Conservation (phyloP, 1,139 yeast genomes). For the Scheffersomyces illinoinensis region DNA sequence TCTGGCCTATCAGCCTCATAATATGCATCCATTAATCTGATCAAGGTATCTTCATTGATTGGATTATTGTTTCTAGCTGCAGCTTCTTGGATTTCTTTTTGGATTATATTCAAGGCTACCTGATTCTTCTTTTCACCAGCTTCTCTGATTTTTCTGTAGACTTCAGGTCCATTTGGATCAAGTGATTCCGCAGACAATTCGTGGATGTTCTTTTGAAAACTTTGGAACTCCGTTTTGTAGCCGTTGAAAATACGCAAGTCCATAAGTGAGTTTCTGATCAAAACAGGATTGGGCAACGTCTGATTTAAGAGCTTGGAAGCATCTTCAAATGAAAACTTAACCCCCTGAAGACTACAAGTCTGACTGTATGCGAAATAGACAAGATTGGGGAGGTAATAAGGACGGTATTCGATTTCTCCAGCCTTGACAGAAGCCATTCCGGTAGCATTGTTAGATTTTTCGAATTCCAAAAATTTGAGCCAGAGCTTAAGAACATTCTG, state of each 20-base stretch:
- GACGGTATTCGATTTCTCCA: conserved; percentile 10
- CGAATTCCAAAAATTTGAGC: conserved; percentile 36
- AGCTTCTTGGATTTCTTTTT: conserved; percentile 25
- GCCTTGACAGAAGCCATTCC: conserved; percentile 9
- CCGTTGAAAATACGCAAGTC: conserved; percentile 11
- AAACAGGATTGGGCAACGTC: conserved; percentile 24
- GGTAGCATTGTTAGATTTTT: conserved; percentile 5
- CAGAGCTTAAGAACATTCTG: conserved; percentile 31
- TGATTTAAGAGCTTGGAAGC: conserved; percentile 31
- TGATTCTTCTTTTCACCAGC: conserved; percentile 22
- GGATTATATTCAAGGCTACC: conserved; percentile 21
- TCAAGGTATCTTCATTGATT: conserved; percentile 31
- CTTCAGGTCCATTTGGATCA: conserved; percentile 37
- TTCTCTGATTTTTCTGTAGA: conserved; percentile 23
- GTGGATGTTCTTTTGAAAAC: conserved; percentile 13
- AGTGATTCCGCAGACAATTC: conserved; percentile 17
- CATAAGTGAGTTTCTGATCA: conserved; percentile 18
- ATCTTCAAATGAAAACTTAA: conserved; percentile 24
- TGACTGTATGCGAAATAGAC: conserved; percentile 38
- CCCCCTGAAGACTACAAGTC: conserved; percentile 26
- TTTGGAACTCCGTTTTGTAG: conserved; percentile 14
- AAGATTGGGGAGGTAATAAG: conserved; percentile 23
- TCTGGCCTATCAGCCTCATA: conserved; percentile 29
- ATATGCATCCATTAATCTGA: conserved; percentile 37
- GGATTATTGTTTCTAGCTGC: conserved; percentile 23